phyloP scores from a whole-genome alignment of 768 basidiomycete species.

The Macrolepiota dolichaula region DNA sequence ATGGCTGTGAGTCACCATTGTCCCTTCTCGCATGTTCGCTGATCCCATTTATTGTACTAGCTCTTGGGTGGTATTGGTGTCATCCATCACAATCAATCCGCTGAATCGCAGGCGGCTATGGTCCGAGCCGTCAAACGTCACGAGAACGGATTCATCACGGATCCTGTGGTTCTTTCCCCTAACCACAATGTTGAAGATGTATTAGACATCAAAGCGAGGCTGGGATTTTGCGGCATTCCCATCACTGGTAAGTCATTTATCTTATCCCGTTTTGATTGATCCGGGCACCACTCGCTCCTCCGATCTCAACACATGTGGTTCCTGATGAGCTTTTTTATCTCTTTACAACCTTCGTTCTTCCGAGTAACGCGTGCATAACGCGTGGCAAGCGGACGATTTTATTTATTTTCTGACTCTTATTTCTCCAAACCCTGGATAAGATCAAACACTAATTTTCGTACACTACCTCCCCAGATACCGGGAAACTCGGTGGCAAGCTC shows the following conservation, averaged over 20 bases:
- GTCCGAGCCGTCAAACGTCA: constrained; percentile 97
- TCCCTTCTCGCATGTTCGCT: constrained; percentile 7
- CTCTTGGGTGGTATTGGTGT: constrained; percentile 96
- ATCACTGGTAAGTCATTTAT: constrained; percentile 79
- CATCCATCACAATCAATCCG: constrained; percentile 92
- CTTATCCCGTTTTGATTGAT: neutral
- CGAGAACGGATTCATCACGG: constrained; percentile 97
- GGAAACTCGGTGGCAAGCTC: constrained; percentile 84
- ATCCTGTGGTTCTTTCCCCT: constrained; percentile 87
- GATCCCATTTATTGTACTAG: constrained; percentile 29
- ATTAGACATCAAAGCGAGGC: constrained; percentile 84
- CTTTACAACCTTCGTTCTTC: constrained; percentile 87
- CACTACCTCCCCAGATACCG: constrained; percentile 59
- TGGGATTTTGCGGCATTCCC: constrained; percentile 96
- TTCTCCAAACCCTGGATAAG: constrained; percentile 9
- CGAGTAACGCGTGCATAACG: constrained; percentile 62
- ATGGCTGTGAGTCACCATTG: constrained; percentile 67
- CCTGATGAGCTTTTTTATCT: constrained; percentile 30
- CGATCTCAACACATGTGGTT: constrained; percentile 19
- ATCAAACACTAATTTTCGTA: neutral
- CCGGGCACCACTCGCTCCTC: neutral
- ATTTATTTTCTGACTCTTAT: constrained; percentile 33
- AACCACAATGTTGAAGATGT: constrained; percentile 81
- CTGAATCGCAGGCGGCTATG: constrained; percentile 91
- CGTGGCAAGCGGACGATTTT: constrained; percentile 70